A percentile compares a stretch with the other conserved stretches of the same genome.
Evolutionary conservation across 2,329 filamentous ascomycete species (phyloP).

Genomic region (Nothophoma quercina): DNA sequence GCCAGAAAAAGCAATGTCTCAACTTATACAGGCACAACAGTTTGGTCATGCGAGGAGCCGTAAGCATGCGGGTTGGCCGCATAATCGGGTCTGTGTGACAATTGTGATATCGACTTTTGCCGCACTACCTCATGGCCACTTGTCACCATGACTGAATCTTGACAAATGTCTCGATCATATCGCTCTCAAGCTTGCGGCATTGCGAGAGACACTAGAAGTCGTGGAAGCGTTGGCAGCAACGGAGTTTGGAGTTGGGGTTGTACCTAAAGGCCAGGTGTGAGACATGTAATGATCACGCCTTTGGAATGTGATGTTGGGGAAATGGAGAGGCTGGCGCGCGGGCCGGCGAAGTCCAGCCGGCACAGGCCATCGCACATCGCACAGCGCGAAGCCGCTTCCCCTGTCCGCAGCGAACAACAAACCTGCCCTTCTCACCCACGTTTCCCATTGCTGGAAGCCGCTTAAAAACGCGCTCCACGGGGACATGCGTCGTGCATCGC

Average conservation of each 20-base stretch:
- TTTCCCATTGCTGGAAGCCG: neutral
- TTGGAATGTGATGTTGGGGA: constrained; percentile 11
- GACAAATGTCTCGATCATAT: neutral
- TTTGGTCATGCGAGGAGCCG: constrained; percentile 13
- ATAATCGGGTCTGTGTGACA: constrained; percentile 24
- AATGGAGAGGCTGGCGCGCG: constrained; percentile 6
- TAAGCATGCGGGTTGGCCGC: constrained; percentile 24
- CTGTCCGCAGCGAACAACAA: neutral
- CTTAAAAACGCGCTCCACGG: constrained; percentile 2
- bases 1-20: constrained; percentile 16
- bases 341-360: constrained; percentile 1
- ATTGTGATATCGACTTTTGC: constrained; percentile 8
- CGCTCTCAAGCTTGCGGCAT: neutral
- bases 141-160: constrained; percentile 9
- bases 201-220: constrained; percentile 4
- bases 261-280: neutral
- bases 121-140: constrained; percentile 5
- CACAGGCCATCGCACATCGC: neutral
- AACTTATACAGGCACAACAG: constrained; percentile 17
- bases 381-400: neutral
- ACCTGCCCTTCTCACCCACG: constrained; percentile 6
- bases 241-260: neutral
- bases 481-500: constrained; percentile 11
- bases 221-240: constrained; percentile 2
- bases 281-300: constrained; percentile 1